These are phyloP conservation scores for Cryptomeria japonica DNA, from an alignment of 75 land plant genomes.

Conservation along the genomic window DNA sequence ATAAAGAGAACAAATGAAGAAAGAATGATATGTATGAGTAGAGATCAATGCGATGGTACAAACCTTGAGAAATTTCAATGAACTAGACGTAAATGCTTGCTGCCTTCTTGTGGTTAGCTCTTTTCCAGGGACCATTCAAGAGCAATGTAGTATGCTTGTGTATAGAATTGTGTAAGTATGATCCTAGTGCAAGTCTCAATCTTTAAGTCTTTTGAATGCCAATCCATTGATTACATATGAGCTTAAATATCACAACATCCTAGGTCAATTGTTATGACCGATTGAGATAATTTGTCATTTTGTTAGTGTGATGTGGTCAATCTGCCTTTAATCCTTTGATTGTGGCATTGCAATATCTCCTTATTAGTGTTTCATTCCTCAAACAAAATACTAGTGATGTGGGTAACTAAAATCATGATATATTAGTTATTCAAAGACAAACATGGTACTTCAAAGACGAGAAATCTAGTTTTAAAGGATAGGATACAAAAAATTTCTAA, in stretches of 20 bases:
- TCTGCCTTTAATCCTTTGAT: not conserved
- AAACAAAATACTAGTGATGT: not conserved
- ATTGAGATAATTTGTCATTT: not conserved
- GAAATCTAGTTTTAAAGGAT: too few species aligned
- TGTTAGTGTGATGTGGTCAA: not conserved
- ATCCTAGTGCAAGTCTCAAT: not conserved
- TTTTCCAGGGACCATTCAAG: too few species aligned
- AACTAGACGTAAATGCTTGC: too few species aligned
- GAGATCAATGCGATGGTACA: too few species aligned
- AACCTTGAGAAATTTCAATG: too few species aligned
- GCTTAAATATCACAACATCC: not conserved
- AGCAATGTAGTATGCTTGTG: too few species aligned
- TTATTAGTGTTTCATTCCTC: not conserved
- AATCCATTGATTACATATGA: not conserved
- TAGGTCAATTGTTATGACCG: not conserved
- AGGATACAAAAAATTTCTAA: too few species aligned
- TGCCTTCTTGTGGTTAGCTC: too few species aligned
- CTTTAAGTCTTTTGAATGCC: not conserved
- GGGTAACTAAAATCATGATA: not conserved
- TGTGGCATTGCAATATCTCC: not conserved
- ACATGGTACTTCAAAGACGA: too few species aligned
- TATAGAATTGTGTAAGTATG: not conserved
- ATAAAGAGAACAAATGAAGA: too few species aligned
- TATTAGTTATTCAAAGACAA: not conserved
- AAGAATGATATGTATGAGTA: too few species aligned